These are phyloP conservation scores for Tolypocladium guangdongense DNA, from an alignment of 2,329 filamentous ascomycete genomes.

Conservation along the genomic window DNA sequence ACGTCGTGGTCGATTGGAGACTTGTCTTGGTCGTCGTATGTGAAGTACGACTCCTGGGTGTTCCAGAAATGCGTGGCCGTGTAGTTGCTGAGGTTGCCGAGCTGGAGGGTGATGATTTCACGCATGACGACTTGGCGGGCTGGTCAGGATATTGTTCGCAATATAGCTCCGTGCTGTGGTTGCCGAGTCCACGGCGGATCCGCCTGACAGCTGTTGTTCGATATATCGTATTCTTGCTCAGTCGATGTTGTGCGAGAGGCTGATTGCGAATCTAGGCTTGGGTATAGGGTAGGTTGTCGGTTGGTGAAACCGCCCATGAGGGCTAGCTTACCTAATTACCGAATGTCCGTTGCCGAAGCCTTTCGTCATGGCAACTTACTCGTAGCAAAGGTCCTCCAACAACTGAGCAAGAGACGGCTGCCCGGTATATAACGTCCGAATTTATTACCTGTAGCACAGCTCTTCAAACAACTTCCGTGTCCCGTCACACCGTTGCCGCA, in stretches of 20 bases:
- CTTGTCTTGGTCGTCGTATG: constrained; percentile 49
- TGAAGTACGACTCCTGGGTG: constrained; percentile 96
- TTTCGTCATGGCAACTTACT: background rate
- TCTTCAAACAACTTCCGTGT: background rate
- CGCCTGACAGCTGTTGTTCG: background rate
- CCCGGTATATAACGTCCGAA: background rate
- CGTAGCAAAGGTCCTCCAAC: background rate
- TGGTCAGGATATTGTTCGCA: background rate
- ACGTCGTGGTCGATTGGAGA: constrained; percentile 44
- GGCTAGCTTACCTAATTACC: too few species aligned
- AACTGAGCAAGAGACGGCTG: background rate
- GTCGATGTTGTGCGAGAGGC: background rate
- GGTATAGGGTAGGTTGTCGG: background rate
- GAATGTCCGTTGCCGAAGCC: background rate
- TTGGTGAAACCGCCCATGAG: too few species aligned
- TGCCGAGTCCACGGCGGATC: background rate
- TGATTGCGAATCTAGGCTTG: too few species aligned
- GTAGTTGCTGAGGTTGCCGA: constrained; percentile 89
- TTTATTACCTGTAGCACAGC: background rate
- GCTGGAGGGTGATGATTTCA: constrained; percentile 88
- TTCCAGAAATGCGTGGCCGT: constrained; percentile 98
- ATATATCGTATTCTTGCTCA: background rate
- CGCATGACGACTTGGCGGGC: constrained; percentile 49
- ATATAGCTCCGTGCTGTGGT: too few species aligned
- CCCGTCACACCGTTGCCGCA: background rate